These are phyloP conservation scores for Aspergillus cavernicola DNA, from an alignment of 495 filamentous ascomycete species.

Conservation along the genomic window DNA sequence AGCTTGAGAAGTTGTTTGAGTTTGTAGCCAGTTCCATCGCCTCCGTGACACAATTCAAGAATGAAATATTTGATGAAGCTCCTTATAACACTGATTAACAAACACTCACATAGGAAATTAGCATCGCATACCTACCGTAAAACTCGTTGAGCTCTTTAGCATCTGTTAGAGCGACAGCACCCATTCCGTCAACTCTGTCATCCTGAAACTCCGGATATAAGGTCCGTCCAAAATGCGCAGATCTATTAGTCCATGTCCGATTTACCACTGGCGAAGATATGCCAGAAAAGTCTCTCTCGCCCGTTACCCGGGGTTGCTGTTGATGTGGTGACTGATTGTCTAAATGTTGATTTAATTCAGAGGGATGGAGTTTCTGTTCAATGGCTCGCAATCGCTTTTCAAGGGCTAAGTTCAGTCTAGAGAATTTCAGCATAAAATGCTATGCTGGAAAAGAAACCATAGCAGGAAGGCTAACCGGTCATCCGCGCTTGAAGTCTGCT, in stretches of 20 bases:
- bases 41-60: neutral
- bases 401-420: neutral
- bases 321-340: neutral
- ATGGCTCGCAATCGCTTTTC: neutral
- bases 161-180: neutral
- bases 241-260: too few species aligned
- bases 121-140: neutral
- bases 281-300: too few species aligned
- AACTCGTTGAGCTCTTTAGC: constrained; percentile 3
- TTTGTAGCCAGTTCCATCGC: neutral
- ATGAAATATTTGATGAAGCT: neutral
- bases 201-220: neutral
- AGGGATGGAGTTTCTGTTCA: neutral
- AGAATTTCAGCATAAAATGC: too few species aligned
- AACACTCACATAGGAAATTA: too few species aligned
- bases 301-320: neutral
- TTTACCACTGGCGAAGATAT: too few species aligned
- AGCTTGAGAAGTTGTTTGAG: too few species aligned
- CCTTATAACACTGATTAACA: too few species aligned
- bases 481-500: too few species aligned
- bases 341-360: neutral
- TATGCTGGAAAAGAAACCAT: too few species aligned
- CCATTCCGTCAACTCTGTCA: constrained; percentile 4
- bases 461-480: too few species aligned
- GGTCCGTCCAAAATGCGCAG: too few species aligned